These are phyloP conservation scores for Pachysandra terminalis DNA, from an alignment of 164 flowering plant species.

Conservation along the genomic window DNA sequence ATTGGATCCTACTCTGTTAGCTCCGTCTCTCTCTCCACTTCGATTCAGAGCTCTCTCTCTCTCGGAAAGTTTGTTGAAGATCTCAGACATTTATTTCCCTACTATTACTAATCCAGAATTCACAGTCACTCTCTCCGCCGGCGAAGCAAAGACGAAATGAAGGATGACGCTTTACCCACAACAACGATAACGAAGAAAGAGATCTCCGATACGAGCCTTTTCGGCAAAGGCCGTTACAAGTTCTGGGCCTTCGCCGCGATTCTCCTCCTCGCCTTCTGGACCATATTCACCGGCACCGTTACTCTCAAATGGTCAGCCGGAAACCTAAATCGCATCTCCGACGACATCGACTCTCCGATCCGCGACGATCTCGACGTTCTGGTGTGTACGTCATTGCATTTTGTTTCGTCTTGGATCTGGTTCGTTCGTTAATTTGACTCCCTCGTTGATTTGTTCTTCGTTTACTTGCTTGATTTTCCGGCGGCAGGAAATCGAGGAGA, in stretches of 20 bases:
- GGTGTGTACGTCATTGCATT: slow-evolving; percentile 22
- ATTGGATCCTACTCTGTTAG: too few species aligned
- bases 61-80: too few species aligned
- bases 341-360: slow-evolving; percentile 50
- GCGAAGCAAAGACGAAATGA: slow-evolving; percentile 33
- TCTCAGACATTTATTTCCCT: too few species aligned
- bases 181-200: slow-evolving; percentile 46
- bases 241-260: slow-evolving; percentile 92
- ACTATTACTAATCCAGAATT: too few species aligned
- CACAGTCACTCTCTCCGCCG: neutral
- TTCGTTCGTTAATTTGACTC: neutral
- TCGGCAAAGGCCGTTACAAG: slow-evolving; percentile 83
- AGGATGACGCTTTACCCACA: slow-evolving; percentile 66
- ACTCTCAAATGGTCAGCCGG: slow-evolving; percentile 93
- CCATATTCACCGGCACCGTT: slow-evolving; percentile 94
- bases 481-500: slow-evolving; percentile 92
- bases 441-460: neutral
- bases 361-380: slow-evolving; percentile 90
- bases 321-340: slow-evolving; percentile 59
- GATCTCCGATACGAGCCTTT: slow-evolving; percentile 34
- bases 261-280: slow-evolving; percentile 88
- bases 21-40: too few species aligned
- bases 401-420: slow-evolving; percentile 2
- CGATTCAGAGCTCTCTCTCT: too few species aligned
- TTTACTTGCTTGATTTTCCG: slow-evolving; percentile 11